Percentiles rank a stretch among this genome's conserved stretches.
Evolutionary conservation across 2,329 filamentous ascomycete species (phyloP).

Genomic region (Clarireedia paspali): DNA sequence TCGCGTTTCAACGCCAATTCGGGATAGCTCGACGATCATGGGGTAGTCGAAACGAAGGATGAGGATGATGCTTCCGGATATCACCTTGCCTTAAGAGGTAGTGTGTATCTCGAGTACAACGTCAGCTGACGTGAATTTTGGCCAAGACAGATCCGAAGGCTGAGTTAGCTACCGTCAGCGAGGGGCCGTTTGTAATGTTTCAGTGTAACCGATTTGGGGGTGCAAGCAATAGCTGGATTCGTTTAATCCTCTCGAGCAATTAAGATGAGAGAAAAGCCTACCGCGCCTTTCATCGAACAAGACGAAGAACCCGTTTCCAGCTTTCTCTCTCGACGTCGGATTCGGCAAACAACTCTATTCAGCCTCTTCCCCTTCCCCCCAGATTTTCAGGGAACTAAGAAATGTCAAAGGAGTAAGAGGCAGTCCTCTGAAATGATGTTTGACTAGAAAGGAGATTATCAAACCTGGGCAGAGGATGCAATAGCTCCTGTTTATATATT

Average conservation of each 20-base stretch:
- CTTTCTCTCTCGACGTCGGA: neutral
- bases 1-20: neutral
- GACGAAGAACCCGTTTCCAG: neutral
- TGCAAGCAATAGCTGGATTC: neutral
- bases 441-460: neutral
- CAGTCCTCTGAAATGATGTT: neutral
- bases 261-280: neutral
- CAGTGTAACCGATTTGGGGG: neutral
- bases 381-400: no score
- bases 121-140: constrained; percentile 4
- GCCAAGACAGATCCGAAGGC: neutral
- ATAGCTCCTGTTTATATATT: neutral
- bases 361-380: neutral
- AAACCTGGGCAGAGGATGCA: neutral
- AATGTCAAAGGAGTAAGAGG: no score
- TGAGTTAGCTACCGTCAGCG: neutral
- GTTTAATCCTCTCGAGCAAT: neutral
- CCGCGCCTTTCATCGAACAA: neutral
- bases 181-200: neutral
- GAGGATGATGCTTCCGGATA: constrained; percentile 2
- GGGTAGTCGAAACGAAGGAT: neutral
- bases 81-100: neutral
- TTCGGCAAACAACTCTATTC: neutral
- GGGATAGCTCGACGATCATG: no score
- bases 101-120: neutral